These are phyloP conservation scores for Ascochyta koolunga DNA, from an alignment of 2,329 filamentous ascomycete species.

Conservation along the genomic window DNA sequence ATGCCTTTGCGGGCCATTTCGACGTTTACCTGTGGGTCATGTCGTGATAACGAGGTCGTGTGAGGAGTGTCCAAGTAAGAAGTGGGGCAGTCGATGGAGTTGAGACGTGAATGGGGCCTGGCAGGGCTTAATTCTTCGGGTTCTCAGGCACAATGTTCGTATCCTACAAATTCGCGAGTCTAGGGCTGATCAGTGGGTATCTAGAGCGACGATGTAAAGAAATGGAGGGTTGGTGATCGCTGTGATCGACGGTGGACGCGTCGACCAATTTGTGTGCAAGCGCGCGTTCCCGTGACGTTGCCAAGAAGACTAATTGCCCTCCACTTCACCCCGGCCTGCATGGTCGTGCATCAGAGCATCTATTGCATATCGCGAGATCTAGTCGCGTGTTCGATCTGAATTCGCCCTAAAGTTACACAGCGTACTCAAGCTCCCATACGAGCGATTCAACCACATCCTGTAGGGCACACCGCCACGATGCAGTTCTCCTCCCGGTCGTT, in stretches of 20 bases:
- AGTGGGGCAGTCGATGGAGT: constrained; percentile 5
- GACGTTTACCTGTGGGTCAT: constrained; percentile 34
- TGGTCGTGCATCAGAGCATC: constrained; percentile 15
- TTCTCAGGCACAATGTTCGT: background rate
- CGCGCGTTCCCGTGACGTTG: constrained; percentile 32
- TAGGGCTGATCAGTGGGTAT: background rate
- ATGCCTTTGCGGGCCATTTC: constrained; percentile 52
- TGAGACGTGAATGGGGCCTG: background rate
- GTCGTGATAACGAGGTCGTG: constrained; percentile 11
- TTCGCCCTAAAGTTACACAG: background rate
- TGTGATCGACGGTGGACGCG: constrained; percentile 21
- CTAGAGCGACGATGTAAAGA: background rate
- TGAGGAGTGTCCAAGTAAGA: constrained; percentile 4
- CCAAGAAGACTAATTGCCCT: constrained; percentile 22
- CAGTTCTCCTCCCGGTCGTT: constrained; percentile 64
- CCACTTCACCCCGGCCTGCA: constrained; percentile 11
- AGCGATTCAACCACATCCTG: background rate
- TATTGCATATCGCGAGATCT: background rate
- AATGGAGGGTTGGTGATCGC: constrained; percentile 1
- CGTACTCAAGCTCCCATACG: too few species aligned
- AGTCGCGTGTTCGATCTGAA: background rate
- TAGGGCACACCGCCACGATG: constrained; percentile 20
- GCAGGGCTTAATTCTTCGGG: background rate
- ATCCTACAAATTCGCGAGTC: background rate
- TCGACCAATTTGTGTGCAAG: constrained; percentile 11